phyloP scores from a whole-genome alignment of 495 filamentous ascomycete species.

The Daldinia bambusicola region DNA sequence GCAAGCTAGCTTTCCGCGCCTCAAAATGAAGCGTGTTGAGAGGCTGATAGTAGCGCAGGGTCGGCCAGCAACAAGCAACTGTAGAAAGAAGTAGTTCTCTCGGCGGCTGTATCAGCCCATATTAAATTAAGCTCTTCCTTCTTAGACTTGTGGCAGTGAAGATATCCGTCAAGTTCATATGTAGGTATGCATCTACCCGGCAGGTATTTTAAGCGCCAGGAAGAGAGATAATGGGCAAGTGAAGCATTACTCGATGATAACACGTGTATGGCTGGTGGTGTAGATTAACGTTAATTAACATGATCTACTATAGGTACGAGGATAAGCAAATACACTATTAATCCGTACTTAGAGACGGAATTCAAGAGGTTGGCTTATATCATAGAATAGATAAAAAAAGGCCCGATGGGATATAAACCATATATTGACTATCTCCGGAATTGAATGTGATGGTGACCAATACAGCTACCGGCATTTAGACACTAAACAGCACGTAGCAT shows the following conservation, averaged over 20 bases:
- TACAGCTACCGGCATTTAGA: constrained; percentile 25
- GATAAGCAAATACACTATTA: constrained; percentile 8
- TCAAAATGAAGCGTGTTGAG: background rate
- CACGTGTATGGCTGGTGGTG: background rate
- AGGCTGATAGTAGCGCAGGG: background rate
- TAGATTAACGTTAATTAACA: background rate
- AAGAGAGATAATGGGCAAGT: background rate
- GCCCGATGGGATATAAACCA: constrained; percentile 14
- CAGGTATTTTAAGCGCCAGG: background rate
- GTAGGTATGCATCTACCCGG: background rate
- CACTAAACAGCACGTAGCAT: background rate
- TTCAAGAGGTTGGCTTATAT: constrained; percentile 9
- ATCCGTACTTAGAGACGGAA: background rate
- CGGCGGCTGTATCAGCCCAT: background rate
- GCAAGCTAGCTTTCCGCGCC: background rate
- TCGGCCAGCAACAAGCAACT: no score
- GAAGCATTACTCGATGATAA: constrained; percentile 5
- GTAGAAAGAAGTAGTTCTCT: background rate
- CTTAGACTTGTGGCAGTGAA: background rate
- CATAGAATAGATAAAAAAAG: constrained; percentile 25
- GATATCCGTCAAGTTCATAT: background rate
- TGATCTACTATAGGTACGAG: background rate
- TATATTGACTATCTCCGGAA: background rate
- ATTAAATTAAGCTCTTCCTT: background rate
- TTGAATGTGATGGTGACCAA: constrained; percentile 29